Evolutionary conservation across 257 asterid species (phyloP).

Genomic region (Apocynum venetum): DNA sequence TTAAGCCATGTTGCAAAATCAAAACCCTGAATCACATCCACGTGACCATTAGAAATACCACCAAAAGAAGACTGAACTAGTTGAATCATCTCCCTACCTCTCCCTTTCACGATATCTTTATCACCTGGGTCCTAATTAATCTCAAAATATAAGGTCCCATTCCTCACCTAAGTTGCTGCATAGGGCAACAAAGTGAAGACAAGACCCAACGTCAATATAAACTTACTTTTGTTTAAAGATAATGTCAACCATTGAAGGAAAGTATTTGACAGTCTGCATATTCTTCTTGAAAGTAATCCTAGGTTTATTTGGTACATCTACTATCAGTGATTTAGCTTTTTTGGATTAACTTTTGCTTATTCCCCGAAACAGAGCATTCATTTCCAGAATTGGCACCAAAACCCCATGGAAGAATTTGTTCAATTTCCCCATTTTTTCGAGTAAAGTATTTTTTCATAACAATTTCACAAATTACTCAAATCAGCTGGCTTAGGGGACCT

Average conservation of each 20-base stretch:
- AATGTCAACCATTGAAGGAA: constrained; percentile 79
- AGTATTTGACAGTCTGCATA: constrained; percentile 61
- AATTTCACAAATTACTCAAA: constrained; percentile 35
- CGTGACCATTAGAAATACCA: constrained; percentile 40
- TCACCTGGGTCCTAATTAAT: constrained; percentile 73
- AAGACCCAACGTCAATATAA: constrained; percentile 82
- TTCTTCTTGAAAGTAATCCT: constrained; percentile 93
- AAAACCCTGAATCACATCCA: constrained; percentile 80
- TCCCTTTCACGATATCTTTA: constrained; percentile 56
- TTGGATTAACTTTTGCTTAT: constrained; percentile 49
- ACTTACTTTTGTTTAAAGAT: constrained; percentile 71
- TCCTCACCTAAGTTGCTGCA: constrained; percentile 86
- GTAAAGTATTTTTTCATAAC: constrained; percentile 40
- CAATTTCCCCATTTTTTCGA: constrained; percentile 14
- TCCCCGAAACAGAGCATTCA: constrained; percentile 61
- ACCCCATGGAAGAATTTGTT: constrained; percentile 3
- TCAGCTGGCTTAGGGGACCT: constrained; percentile 26
- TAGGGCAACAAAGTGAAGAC: constrained; percentile 82
- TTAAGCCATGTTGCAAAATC: constrained; percentile 94
- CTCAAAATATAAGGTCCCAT: constrained; percentile 74
- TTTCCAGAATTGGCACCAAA: constrained; percentile 23
- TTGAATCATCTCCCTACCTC: constrained; percentile 95
- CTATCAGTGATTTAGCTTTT: constrained; percentile 77
- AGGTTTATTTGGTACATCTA: constrained; percentile 79
- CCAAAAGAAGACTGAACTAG: constrained; percentile 57